Base-by-base conservation (phyloP, 805 yeast species). In the Monosporozyma aerobia region DNA sequence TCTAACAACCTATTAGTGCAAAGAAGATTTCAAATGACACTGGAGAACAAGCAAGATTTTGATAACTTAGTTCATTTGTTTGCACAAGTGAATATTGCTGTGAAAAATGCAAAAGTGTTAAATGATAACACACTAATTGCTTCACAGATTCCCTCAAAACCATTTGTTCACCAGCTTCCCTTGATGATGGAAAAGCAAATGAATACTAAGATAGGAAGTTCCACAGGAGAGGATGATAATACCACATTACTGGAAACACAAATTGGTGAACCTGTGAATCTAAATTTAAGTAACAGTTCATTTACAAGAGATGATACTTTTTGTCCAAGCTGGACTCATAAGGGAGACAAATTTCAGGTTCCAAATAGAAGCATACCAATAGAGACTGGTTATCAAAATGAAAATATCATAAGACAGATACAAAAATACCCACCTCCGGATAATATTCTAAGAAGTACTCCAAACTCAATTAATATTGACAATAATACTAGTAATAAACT, bases 11-110 rank as follows among this genome's bases (percentile, higher is more conserved):
- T 19, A 1, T 9, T 11, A 9, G 7, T 35, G 14, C n/a, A 65
- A 46, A 61, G 51, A 47, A 51, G 69, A 23, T 66, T 66, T 47
- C 70, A 66, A 52, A 45, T 66, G 3, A 55, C 56, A 8, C 57
- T 65, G 25, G 30, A 29, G 3, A 54, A 51, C 39, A 53, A 46
- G 2, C 35, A 32, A 3, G 67, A 61, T 14, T 64, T 57, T 52
- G 40, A 27, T 3, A 47, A 41, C 4, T 46, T 55, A 6, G 23
- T 48, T 16, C 32, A 44, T 0, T n/a, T 53, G 7, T 29, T 58
- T 19, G 39, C 35, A 10, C 47, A 44, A 23, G 47, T 60, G 14
- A 54, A 54, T 5, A 47, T 60, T 44, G 44, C 44, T 3, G 53
- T 59, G 19, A 59, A 56, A 37, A 45, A 47, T 23, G 61, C 59